phyloP scores from a whole-genome alignment of 192 early-diverging fungal genomes.

The Rhizophlyctis rosea region DNA sequence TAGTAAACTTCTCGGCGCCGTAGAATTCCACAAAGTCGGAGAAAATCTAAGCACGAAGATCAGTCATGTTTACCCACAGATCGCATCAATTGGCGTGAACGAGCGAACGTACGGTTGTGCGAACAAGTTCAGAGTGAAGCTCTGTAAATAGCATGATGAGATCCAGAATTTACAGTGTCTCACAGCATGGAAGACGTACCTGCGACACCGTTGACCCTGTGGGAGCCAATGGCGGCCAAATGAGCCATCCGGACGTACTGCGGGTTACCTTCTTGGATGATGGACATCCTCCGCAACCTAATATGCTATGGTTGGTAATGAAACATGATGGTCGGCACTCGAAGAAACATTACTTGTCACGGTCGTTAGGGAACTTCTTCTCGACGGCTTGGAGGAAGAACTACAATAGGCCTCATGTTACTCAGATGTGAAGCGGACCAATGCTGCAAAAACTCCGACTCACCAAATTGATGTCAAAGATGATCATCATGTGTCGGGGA shows the following conservation, averaged over 20 bases:
- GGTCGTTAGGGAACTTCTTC: slow-evolving; percentile 78
- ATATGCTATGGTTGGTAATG: slow-evolving; percentile 4
- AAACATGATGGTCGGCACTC: no score
- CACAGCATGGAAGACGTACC: slow-evolving; percentile 29
- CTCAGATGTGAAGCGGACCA: background rate
- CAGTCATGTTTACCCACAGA: slow-evolving; percentile 5
- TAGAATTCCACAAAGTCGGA: slow-evolving; percentile 86
- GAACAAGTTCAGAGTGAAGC: slow-evolving; percentile 51
- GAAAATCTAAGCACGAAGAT: slow-evolving; percentile 62
- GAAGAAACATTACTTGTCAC: slow-evolving; percentile 52
- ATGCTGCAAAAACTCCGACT: background rate
- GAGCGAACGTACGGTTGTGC: slow-evolving; percentile 18
- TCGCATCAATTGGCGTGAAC: background rate
- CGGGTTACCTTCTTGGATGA: slow-evolving; percentile 89
- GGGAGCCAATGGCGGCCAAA: slow-evolving; percentile 90
- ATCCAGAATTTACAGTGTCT: background rate
- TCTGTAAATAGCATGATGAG: slow-evolving; percentile 19
- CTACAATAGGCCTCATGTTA: background rate
- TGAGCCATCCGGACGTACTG: slow-evolving; percentile 98
- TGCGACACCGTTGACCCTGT: slow-evolving; percentile 96
- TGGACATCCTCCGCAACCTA: background rate
- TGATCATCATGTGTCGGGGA: slow-evolving; percentile 97
- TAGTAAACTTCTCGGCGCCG: slow-evolving; percentile 85
- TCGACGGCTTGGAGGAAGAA: slow-evolving; percentile 97
- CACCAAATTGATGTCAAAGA: slow-evolving; percentile 94